These are phyloP conservation scores for Kodamaea restingae DNA, from an alignment of 805 yeast genomes.

Conservation along the genomic window DNA sequence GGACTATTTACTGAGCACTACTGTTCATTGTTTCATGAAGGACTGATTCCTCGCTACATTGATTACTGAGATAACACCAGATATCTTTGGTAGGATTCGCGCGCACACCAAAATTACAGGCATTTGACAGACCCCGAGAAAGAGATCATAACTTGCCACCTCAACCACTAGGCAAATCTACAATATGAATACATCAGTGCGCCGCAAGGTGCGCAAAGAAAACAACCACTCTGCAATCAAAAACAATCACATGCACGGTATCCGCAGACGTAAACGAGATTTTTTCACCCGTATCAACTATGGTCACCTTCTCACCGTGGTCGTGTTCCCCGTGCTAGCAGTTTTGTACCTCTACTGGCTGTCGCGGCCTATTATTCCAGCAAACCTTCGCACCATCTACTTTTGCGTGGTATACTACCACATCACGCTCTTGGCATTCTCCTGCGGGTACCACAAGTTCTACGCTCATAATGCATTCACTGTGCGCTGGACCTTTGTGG, in stretches of 20 bases:
- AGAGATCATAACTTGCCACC: too few species aligned
- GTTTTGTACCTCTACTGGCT: constrained; percentile 22
- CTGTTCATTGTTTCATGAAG: too few species aligned
- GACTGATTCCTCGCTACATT: too few species aligned
- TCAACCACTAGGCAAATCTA: too few species aligned
- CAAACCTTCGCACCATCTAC: constrained; percentile 24
- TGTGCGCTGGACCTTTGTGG: constrained; percentile 31
- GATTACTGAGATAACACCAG: too few species aligned
- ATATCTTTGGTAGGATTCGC: too few species aligned
- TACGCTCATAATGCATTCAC: constrained; percentile 39
- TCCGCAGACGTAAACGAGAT: constrained; percentile 33
- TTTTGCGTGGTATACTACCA: constrained; percentile 31
- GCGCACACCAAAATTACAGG: too few species aligned
- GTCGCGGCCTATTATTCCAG: constrained; percentile 23
- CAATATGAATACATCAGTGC: too few species aligned
- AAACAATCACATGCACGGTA: constrained; percentile 30
- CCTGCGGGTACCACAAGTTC: constrained; percentile 41
- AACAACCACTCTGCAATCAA: constrained; percentile 8
- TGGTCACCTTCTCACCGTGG: constrained; percentile 28
- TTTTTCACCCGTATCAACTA: constrained; percentile 36
- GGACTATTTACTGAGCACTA: too few species aligned
- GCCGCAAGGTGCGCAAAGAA: constrained; percentile 15
- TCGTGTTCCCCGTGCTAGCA: constrained; percentile 31
- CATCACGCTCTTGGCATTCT: constrained; percentile 37
- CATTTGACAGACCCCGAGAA: too few species aligned